A percentile compares a stretch with the other conserved stretches of the same genome.
These are phyloP conservation scores for Aspergillus tanneri DNA, from an alignment of 2,329 filamentous ascomycete species.

Conservation along the genomic window DNA sequence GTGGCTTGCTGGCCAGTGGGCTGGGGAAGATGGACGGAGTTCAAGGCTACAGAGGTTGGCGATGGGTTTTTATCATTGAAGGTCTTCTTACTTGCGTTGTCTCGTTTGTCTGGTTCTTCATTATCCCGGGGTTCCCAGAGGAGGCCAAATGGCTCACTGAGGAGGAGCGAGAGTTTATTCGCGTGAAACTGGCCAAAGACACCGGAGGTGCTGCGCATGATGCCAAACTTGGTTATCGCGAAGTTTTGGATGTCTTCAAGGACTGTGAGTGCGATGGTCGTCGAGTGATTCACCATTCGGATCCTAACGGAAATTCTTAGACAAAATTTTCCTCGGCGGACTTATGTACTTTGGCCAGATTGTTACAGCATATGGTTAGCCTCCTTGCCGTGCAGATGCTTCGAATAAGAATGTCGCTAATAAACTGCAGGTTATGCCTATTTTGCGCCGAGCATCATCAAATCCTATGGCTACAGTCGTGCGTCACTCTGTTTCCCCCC, in stretches of 20 bases:
- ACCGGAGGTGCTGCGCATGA: conserved; percentile 67
- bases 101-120: conserved; percentile 60
- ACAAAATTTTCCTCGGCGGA: conserved; percentile 69
- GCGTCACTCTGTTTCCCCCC: no score
- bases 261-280: conserved; percentile 51
- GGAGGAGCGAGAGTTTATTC: conserved; percentile 68
- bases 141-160: conserved; percentile 69
- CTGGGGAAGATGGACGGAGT: conserved; percentile 58
- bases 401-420: conserved; percentile 8
- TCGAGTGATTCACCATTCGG: neutral
- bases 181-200: conserved; percentile 65
- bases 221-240: conserved; percentile 57
- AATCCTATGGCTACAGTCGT: conserved; percentile 61
- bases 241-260: conserved; percentile 64
- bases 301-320: conserved; percentile 26
- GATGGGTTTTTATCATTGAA: conserved; percentile 60
- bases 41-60: conserved; percentile 57
- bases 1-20: conserved; percentile 60
- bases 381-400: neutral
- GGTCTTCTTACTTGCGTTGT: conserved; percentile 63
- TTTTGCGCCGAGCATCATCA: conserved; percentile 71
- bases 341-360: conserved; percentile 81
- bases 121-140: conserved; percentile 72
- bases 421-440: conserved; percentile 62
- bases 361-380: conserved; percentile 66